phyloP scores from a whole-genome alignment of 768 basidiomycete species.

The Leccinum subtestaceum region DNA sequence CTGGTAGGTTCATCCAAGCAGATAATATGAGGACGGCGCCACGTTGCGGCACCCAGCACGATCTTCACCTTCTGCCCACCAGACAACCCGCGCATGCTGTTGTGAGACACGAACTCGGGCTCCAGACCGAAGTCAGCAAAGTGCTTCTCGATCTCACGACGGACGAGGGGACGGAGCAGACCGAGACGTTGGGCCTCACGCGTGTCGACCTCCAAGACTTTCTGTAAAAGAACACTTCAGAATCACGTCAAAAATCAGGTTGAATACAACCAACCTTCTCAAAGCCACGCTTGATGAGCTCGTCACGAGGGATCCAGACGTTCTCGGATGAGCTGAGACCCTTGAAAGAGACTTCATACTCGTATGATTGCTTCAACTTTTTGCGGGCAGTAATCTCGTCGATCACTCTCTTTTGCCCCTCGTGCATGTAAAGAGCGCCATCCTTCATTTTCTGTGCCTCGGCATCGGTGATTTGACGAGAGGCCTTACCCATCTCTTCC shows the following conservation, averaged over 20 bases:
- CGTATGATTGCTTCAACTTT: slow-evolving; percentile 99
- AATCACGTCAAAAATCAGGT: not conserved
- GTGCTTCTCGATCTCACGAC: slow-evolving; percentile 98
- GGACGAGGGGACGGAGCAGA: slow-evolving; percentile 93
- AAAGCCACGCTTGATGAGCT: slow-evolving; percentile 96
- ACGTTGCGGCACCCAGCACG: slow-evolving; percentile 95
- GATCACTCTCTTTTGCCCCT: slow-evolving; percentile 93
- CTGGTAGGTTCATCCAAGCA: slow-evolving; percentile 97
- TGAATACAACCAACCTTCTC: slow-evolving; percentile 63
- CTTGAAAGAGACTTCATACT: slow-evolving; percentile 98
- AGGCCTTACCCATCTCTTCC: slow-evolving; percentile 94
- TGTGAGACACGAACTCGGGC: slow-evolving; percentile 98
- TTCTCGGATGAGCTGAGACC: slow-evolving; percentile 94
- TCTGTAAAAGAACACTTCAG: slow-evolving; percentile 42
- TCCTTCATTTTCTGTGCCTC: slow-evolving; percentile 97
- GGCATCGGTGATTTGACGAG: slow-evolving; percentile 80
- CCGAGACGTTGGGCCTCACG: slow-evolving; percentile 96
- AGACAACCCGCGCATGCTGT: slow-evolving; percentile 97
- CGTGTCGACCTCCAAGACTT: slow-evolving; percentile 95
- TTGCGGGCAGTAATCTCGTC: slow-evolving; percentile 89
- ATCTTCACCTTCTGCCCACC: slow-evolving; percentile 99
- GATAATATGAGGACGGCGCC: slow-evolving; percentile 98
- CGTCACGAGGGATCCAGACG: slow-evolving; percentile 95
- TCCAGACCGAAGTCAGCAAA: slow-evolving; percentile 99
- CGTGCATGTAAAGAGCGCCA: slow-evolving; percentile 77